Evolutionary conservation across 2,329 filamentous ascomycete species (phyloP).

Genomic region (Apiospora pterosperma): DNA sequence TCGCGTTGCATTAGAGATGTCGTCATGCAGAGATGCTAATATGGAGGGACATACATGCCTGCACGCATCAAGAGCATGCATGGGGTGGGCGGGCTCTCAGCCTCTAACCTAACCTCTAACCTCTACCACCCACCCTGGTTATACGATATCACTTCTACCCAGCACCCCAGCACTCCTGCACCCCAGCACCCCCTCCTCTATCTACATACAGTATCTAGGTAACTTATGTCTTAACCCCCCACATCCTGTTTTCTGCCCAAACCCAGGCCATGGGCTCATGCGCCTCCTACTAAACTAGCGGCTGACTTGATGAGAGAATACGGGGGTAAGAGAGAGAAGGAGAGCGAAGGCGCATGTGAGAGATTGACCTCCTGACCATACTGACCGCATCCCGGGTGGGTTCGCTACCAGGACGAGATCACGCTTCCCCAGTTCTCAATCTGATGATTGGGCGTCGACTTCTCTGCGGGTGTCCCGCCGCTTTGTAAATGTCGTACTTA

Average conservation of each 20-base stretch:
- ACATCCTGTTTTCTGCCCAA: background rate
- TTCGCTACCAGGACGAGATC: background rate
- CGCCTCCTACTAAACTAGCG: background rate
- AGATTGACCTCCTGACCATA: background rate
- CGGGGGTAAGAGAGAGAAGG: background rate
- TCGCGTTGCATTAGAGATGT: background rate
- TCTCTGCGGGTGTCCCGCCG: background rate
- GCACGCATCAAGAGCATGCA: too few species aligned
- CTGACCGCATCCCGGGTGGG: background rate
- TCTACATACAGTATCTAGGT: background rate
- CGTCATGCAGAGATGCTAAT: background rate
- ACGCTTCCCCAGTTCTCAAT: background rate
- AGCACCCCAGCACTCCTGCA: background rate
- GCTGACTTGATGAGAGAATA: background rate
- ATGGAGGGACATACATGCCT: background rate
- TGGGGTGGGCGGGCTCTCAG: background rate
- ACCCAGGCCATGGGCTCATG: constrained; percentile 1
- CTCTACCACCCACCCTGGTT: background rate
- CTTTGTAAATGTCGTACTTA: constrained; percentile 1
- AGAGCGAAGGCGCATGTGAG: background rate
- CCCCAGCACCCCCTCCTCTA: background rate
- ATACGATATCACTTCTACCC: background rate
- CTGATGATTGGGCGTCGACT: background rate
- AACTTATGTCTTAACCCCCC: background rate
- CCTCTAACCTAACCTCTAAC: background rate